Evolutionary conservation across 179 eudicot genomes (phyloP).

Genomic region (Gypsophila paniculata): DNA sequence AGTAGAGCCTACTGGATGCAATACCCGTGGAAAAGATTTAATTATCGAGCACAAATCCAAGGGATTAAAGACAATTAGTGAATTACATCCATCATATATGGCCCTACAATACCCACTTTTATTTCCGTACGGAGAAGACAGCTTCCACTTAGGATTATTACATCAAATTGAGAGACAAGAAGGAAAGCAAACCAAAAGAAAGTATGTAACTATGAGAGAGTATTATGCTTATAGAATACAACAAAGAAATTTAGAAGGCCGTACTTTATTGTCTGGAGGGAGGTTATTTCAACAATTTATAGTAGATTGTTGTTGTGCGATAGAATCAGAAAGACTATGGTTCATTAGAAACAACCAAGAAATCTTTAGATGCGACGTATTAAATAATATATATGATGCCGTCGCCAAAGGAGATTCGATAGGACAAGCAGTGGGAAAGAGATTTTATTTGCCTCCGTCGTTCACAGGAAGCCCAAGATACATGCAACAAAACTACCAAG

Average conservation of each 20-base stretch:
- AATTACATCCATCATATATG: slow-evolving; percentile 12
- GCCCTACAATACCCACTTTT: slow-evolving; percentile 18
- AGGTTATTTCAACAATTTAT: background rate
- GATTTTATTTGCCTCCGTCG: background rate
- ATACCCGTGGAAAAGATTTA: background rate
- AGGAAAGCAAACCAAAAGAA: background rate
- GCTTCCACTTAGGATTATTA: background rate
- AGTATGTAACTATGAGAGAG: background rate
- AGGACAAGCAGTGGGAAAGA: background rate
- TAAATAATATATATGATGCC: background rate
- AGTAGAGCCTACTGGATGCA: slow-evolving; percentile 3
- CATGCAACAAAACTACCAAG: slow-evolving; percentile 15
- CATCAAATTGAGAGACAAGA: background rate
- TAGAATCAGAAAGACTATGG: background rate
- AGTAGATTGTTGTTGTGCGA: slow-evolving; percentile 7
- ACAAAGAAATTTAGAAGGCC: background rate
- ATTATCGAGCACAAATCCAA: background rate
- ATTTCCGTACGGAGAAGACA: slow-evolving; percentile 17
- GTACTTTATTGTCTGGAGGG: background rate
- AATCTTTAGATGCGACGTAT: background rate
- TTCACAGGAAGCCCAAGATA: slow-evolving; percentile 15
- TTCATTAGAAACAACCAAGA: background rate
- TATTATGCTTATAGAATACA: too few relatives aligned
- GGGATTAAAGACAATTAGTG: background rate
- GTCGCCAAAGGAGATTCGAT: background rate